A percentile compares a stretch with the other conserved stretches of the same genome.
These are phyloP conservation scores for Yamadazyma triangularis DNA, from an alignment of 1,139 yeast genomes.

Conservation along the genomic window DNA sequence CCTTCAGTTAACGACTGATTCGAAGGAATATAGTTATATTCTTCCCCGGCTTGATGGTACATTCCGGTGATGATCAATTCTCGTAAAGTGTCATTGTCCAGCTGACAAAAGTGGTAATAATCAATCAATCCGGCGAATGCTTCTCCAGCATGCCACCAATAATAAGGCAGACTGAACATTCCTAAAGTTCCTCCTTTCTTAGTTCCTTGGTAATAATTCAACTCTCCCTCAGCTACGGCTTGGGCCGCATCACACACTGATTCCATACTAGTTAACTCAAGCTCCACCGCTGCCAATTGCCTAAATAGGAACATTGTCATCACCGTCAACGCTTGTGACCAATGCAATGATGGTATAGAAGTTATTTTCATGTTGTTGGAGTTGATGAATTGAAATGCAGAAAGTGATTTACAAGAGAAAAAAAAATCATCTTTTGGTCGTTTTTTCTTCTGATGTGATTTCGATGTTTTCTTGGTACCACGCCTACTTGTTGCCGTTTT, in stretches of 20 bases:
- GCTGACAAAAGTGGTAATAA: conserved; percentile 46
- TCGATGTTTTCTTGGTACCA: too few relatives aligned
- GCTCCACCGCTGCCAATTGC: conserved; percentile 2
- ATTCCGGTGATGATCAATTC: conserved; percentile 35
- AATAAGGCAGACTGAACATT: conserved; percentile 54
- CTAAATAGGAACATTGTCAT: too few relatives aligned
- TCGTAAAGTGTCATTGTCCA: conserved; percentile 38
- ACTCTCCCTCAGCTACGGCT: conserved; percentile 43
- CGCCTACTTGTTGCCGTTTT: too few relatives aligned
- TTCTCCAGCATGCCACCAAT: conserved; percentile 75
- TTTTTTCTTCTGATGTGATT: too few relatives aligned
- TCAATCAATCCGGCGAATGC: conserved; percentile 61
- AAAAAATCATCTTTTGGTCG: too few relatives aligned
- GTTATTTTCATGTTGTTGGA: too few relatives aligned
- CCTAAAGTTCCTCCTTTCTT: conserved; percentile 56
- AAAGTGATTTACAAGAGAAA: too few relatives aligned
- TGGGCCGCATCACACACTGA: conserved; percentile 51
- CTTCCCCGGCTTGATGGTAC: conserved; percentile 50
- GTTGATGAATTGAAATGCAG: too few relatives aligned
- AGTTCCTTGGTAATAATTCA: conserved; percentile 56
- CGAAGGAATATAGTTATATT: conserved; percentile 51
- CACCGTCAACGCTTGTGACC: too few relatives aligned
- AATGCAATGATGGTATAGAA: too few relatives aligned
- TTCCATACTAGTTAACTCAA: conserved; percentile 20
- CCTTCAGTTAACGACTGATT: conserved; percentile 64